Base-by-base conservation (phyloP, 768 basidiomycete genomes). In the Boletus coccyginus region DNA sequence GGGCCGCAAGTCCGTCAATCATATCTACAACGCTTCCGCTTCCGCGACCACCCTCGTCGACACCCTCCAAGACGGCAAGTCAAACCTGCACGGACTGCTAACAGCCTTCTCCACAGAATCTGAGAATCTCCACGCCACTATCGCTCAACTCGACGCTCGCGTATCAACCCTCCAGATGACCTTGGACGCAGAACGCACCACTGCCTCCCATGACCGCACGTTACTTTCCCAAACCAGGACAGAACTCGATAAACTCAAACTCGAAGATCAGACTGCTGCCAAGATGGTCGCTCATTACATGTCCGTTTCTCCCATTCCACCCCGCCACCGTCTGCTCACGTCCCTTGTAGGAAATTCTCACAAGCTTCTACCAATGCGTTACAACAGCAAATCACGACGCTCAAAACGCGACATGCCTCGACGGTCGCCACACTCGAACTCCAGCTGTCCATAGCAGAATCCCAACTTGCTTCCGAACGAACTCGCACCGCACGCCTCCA, bases 201-300 rank as follows among this genome's bases (percentile, higher is more conserved):
- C 68, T 0, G 68, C 75, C 0, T 75, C 79, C 29, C 67, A 76
- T 2, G 76, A 82, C 39, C 78, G 78, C 16, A 61, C 60, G 0
- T 76, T 80, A 53, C 70, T 87, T 14, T 78, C 81, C 0, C 67
- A 74, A 32, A 70, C 75, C 5, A 76, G 76, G 42, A 71, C 76
- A 1, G 82, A 84, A 58, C 73, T 89, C 16, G 80, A 88, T 50
- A 77, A 74, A 61, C 74, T 82, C 46, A 73, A 76, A 59, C 67
- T 83, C 17, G 88, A 92, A 47, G 89, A 92, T 54, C 80, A 76
- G n/a, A 81, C 86, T 0, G 90, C 91, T 3, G 85, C 86, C 13
- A 88, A 85, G 63, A 88, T 92, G 82, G 91, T 94, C 31, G 83
- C 89, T 29, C 82, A 88, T 38, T 93, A 93, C 68, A 93, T 92